Base-by-base conservation (phyloP, 768 basidiomycete species). In the Amanita brunnescens region DNA sequence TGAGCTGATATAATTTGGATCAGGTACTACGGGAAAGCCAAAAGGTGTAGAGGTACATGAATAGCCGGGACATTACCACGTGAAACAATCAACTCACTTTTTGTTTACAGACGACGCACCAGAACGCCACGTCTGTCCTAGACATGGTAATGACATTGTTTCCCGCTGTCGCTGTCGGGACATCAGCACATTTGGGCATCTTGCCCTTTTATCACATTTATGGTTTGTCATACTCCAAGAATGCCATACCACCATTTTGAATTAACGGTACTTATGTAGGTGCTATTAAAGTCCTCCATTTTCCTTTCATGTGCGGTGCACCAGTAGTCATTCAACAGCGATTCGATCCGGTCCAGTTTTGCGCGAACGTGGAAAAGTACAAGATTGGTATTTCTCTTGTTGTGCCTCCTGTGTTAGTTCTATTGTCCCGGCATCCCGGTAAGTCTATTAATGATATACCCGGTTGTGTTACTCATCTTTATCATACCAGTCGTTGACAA, bases 371-470 rank as follows among this genome's bases (percentile, higher is more conserved):
- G 42, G 73, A 83, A 55, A 74, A 70, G 46, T 87, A 87, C 70
- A 77, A 70, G 46, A 75, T 82, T 23, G 83, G 84, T 0, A 53
- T 69, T 1, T 53, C 77, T 0, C 66, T 85, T 0, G 69, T 90
- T 43, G 90, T 90, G 1, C 92, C 92, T 1, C 91, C 93, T 0
- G 81, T 96, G n/a, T 67, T 92, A 10, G 81, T 95, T 12, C 75
- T 80, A 1, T 71, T 96, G 37, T 69, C 81, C 2, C 78, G 84
- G 54, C 83, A 87, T 57, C 78, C 81, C 9, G 82, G 80, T 79
- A 66, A 21, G n/a, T 33, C 3, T 26, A 16, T 20, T 9, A 42
- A 10, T 20, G n/a, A 16, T 21, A 13, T 29, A 7, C 16, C 16
- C n/a, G n/a, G 5, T 0, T 35, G 26, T 45, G 33, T 42, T 47